Conservation (phyloP, 768 basidiomycete genomes). For the Asterophora parasitica region DNA sequence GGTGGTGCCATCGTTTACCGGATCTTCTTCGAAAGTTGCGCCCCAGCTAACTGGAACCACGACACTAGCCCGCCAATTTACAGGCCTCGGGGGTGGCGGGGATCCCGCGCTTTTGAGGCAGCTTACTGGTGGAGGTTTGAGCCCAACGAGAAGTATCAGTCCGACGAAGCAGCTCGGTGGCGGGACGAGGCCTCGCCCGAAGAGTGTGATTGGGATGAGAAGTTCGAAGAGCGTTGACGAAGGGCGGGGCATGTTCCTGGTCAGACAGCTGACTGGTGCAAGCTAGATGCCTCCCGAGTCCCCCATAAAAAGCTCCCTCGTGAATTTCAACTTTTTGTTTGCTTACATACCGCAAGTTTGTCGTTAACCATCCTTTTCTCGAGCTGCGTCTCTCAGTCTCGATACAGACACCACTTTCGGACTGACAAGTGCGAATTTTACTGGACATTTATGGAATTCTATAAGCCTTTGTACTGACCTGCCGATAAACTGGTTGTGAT, state of each 20-base stretch:
- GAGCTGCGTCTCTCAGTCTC: too few species aligned
- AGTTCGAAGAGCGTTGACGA: slow-evolving; percentile 59
- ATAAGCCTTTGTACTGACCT: too few species aligned
- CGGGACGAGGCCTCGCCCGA: slow-evolving; percentile 57
- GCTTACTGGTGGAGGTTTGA: slow-evolving; percentile 62
- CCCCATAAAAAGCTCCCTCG: neutral
- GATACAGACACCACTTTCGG: neutral
- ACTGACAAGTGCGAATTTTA: neutral
- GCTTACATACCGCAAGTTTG: too few species aligned
- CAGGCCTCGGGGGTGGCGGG: slow-evolving; percentile 46
- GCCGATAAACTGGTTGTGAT: too few species aligned
- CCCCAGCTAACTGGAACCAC: slow-evolving; percentile 68
- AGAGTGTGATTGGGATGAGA: slow-evolving; percentile 73
- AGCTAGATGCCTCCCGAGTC: slow-evolving; percentile 13
- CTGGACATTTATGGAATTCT: neutral
- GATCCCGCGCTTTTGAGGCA: slow-evolving; percentile 44
- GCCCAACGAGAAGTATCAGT: slow-evolving; percentile 68
- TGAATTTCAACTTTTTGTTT: too few species aligned
- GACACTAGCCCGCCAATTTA: slow-evolving; percentile 72
- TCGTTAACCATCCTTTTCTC: too few species aligned
- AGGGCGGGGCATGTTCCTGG: slow-evolving; percentile 70
- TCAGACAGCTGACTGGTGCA: slow-evolving; percentile 72
- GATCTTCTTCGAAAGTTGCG: slow-evolving; percentile 31
- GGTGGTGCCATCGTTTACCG: slow-evolving; percentile 41
- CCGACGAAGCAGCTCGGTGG: slow-evolving; percentile 61